These are phyloP conservation scores for Lichtheimia ornata DNA, from an alignment of 371 early-diverging fungal genomes.

Conservation along the genomic window DNA sequence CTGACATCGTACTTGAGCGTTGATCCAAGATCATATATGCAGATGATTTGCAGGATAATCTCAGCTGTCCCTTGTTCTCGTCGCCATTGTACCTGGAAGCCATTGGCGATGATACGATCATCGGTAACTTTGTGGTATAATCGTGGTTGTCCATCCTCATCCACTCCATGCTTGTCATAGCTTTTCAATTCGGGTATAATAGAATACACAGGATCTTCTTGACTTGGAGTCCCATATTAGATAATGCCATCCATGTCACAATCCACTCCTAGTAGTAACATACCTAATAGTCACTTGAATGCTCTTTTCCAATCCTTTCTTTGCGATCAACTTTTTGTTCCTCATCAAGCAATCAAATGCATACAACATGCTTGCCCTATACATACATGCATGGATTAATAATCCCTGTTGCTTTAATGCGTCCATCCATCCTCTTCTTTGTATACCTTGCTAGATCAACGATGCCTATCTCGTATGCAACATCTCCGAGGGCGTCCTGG, in stretches of 20 bases:
- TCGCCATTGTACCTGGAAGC: conserved; percentile 33
- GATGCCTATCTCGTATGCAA: too few species aligned
- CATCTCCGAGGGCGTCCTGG: too few species aligned
- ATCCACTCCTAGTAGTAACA: too few species aligned
- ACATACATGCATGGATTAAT: background rate
- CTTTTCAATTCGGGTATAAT: conserved; percentile 14
- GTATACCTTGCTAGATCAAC: too few species aligned
- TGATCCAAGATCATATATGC: background rate
- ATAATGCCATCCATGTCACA: background rate
- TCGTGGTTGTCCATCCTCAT: conserved; percentile 1
- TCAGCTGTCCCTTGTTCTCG: too few species aligned
- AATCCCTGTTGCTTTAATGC: background rate
- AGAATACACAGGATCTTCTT: conserved; percentile 19
- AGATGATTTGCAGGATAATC: background rate
- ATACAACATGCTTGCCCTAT: background rate
- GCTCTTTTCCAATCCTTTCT: too few species aligned
- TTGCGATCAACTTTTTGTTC: background rate
- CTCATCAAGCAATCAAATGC: background rate
- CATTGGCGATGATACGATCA: conserved; percentile 25
- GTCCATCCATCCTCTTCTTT: too few species aligned
- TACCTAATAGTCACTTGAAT: conserved; percentile 2
- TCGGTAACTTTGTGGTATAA: conserved; percentile 25
- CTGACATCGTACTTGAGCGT: background rate
- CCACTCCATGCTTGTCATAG: conserved; percentile 17
- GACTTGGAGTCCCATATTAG: conserved; percentile 2